Base-by-base conservation (phyloP, 345 rosid genomes). In the Eucalyptus marginata region DNA sequence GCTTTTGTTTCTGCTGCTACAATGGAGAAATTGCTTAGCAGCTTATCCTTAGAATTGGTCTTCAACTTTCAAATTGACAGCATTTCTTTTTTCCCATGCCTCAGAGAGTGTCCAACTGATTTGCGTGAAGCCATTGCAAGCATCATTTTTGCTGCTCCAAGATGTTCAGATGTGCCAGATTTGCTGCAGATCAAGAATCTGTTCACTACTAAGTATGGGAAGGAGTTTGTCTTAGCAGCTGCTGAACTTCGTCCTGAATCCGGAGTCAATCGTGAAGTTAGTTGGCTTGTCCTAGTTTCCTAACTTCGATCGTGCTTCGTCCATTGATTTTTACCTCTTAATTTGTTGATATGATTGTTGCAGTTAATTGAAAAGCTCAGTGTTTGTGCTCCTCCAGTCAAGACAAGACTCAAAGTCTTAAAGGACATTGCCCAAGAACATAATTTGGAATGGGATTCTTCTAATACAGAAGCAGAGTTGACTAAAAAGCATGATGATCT, bases 141-240 rank as follows among this genome's bases (percentile, higher is more conserved):
- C 92, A 95, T 97, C 87, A 95, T 96, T 83, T 97, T 96, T 94
- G 96, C 99, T 58, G 96, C 99, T 90, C 97, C 99, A n/a, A 94
- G 99, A 93, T 96, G 99, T 91, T 96, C 99, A 54, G 98, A 97
- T 90, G 94, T 97, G 88, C 97, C 98, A 59, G 99, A 97, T 91
- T 93, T 96, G 90, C 89, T 97, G 91, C 96, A 94, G 86, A 90
- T 97, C 80, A 96, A 94, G 96, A 97, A 96, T 90, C 91, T 96
- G 66, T 94, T 97, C 92, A 89, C 95, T 88, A 88, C 97, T 25
- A 97, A 96, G 93, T 97, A 96, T 91, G 99, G 98, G 33, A 96
- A 97, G 93, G 99, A 97, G 86, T 97, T 96, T 89, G 94, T 93
- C 89, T 89, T 90, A 90, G 92, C 96, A 88, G 95, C 95, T 58